A percentile compares a stretch with the other conserved stretches of the same genome.
Evolutionary conservation across 176 grass and related monocot genomes (phyloP).

Genomic region (Thinopyrum elongatum): DNA sequence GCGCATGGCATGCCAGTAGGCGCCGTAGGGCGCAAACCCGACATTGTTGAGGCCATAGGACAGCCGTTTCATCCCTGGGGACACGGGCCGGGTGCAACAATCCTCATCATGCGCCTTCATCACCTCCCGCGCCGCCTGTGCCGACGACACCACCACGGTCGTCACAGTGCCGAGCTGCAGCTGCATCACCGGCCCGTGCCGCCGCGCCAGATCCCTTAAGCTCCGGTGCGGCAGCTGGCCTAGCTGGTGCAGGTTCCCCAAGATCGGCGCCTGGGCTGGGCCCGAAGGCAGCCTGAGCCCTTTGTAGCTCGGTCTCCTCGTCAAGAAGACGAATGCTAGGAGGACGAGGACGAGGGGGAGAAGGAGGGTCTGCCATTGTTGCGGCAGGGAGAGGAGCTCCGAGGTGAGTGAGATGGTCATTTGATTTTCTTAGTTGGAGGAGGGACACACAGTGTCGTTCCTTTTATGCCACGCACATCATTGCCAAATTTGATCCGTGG

Average conservation of each 20-base stretch:
- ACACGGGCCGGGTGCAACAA: slow-evolving; percentile 31
- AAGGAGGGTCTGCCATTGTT: not conserved
- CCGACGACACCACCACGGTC: slow-evolving; percentile 44
- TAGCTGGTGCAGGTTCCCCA: slow-evolving; percentile 56
- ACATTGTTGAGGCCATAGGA: slow-evolving; percentile 21
- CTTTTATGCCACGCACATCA: no score
- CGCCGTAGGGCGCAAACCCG: slow-evolving; percentile 43
- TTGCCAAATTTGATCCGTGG: no score
- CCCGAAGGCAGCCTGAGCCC: slow-evolving; percentile 35
- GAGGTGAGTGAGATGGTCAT: not conserved
- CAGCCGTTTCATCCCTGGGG: slow-evolving; percentile 11
- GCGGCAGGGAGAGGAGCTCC: not conserved
- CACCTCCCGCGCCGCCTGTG: slow-evolving; percentile 34
- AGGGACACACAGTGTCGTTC: no score
- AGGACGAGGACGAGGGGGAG: not conserved
- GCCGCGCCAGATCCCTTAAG: slow-evolving; percentile 30
- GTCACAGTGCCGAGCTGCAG: slow-evolving; percentile 40
- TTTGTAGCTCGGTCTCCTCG: not conserved
- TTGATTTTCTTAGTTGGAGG: not conserved
- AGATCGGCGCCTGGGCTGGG: slow-evolving; percentile 14
- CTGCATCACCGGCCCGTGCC: slow-evolving; percentile 35
- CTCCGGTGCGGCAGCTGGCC: slow-evolving; percentile 39
- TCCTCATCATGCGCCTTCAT: slow-evolving; percentile 42
- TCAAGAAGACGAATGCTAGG: not conserved
- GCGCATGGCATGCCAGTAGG: slow-evolving; percentile 39